Evolutionary conservation across 352 stramenopile genomes (phyloP), one percentile per base, ranked within the genome.

Genomic region (Phytophthora hibernalis): DNA sequence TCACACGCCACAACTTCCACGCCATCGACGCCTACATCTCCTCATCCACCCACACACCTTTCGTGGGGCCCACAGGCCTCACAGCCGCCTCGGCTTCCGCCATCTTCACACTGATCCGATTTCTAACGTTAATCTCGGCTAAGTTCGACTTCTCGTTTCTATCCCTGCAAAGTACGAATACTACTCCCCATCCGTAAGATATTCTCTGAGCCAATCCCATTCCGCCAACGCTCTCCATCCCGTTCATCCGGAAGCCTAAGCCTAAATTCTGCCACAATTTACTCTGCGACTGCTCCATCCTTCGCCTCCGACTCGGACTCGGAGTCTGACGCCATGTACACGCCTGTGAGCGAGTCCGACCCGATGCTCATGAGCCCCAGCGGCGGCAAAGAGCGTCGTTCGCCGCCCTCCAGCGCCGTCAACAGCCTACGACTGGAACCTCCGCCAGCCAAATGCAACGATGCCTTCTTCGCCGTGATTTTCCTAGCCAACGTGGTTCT

Each of bases 361-460:
- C 87, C 87, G 15, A 96, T 96, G 85, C 83, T 96, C 20, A 45
- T 54, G 62, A 84, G 73, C 61, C 79, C 76, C 22, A 54, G 55
- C 18, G 60, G 62, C 31, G 76, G 74, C 65, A 77, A 82, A 12
- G 68, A 68, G 47, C 80, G 21, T 1, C 66, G 37, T 11, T 70
- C 65, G 4, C 51, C 55, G 22, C 53, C 60, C 7, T 40, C 40
- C 0, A 21, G 30, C 26, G 59, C 82, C 15, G 82, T 92, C 54
- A 81, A 80, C 55, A 90, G 73, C 33, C 85, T 92, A 73, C 84
- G 84, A 5, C 73, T 89, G 3, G 82, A 93, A 38, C 16, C 73
- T 13, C 76, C 84, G 0, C 60, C 83, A n/a, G 61, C 75, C 21
- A 80, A 74, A 49, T 96, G 88, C 75, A 91, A 94, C 71, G 88